Evolutionary conservation across 2,329 filamentous ascomycete species (phyloP), one percentile per base, ranked within the genome.

Genomic region (Tothia fuscella): DNA sequence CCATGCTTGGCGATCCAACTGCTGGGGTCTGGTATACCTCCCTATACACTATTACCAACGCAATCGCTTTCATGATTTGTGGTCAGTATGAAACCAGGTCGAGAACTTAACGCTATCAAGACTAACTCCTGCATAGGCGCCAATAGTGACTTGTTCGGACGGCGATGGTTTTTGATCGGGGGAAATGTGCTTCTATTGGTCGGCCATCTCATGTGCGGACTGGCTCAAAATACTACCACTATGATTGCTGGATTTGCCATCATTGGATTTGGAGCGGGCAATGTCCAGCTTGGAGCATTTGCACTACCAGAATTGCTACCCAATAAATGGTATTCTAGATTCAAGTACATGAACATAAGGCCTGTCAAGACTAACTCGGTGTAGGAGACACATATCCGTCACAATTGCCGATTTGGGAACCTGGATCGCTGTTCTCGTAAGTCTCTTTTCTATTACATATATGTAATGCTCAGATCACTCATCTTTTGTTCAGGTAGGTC

Each of bases 391-490:
- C 47, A 63, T 61, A 22, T 61, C 58, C 26, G 60, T 67, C 42
- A 60, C 63, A 2, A 53, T 69, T 33, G 64, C 64, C 3, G 63
- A 66, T 43, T 36, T 41, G n/a, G 52, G 48, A 7, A 61, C 65
- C 12, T 64, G 64, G 36, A 53, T 71, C 41, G 60, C 62, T 2
- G 65, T 70, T 7, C 60, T 69, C 19, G n/a, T n/a, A n/a, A n/a
- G n/a, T n/a, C n/a, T n/a, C n/a, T n/a, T n/a, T n/a, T n/a, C n/a
- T n/a, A n/a, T 19, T 36, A 38, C 16, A 45, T 52, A 16, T 50
- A 49, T 5, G 50, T 13, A 38, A 42, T 35, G 17, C 45, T 36
- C 35, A 35, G 6, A 31, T 47, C 14, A 30, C 9, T 24, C 20
- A 38, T 38, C 20, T 14, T n/a, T 38, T 7, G 35, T 47, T 20